These are phyloP conservation scores for Dillenia suffruticosa DNA, from an alignment of 164 flowering plant genomes.

Conservation along the genomic window DNA sequence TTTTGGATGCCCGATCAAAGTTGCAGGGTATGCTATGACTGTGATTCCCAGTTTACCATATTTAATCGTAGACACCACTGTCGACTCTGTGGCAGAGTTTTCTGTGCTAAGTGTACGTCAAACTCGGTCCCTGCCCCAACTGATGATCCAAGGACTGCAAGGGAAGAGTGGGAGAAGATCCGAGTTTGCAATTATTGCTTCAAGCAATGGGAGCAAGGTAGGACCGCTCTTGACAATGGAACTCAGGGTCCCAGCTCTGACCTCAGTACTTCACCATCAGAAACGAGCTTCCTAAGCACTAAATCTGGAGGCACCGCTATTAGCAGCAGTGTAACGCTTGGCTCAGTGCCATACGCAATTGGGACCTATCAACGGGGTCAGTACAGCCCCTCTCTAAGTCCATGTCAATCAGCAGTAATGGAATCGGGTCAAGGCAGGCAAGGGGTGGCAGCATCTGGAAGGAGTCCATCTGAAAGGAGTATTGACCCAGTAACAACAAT, in stretches of 20 bases:
- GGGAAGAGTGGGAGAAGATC: constrained; percentile 68
- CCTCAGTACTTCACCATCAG: constrained; percentile 62
- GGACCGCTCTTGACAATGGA: constrained; percentile 38
- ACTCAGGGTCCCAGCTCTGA: constrained; percentile 30
- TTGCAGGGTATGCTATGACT: constrained; percentile 92
- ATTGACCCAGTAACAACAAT: constrained; percentile 21
- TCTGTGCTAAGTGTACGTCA: constrained; percentile 85
- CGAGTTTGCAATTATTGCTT: constrained; percentile 86
- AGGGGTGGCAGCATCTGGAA: constrained; percentile 28
- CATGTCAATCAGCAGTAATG: constrained; percentile 33
- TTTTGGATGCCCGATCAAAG: constrained; percentile 99
- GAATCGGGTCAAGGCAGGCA: constrained; percentile 34
- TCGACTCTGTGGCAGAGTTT: constrained; percentile 84
- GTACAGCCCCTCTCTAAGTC: constrained; percentile 34
- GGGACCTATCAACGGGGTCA: constrained; percentile 49
- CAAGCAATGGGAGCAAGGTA: constrained; percentile 66
- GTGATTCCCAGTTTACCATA: constrained; percentile 79
- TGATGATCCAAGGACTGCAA: constrained; percentile 27
- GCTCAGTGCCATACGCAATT: constrained; percentile 47
- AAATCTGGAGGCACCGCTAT: constrained; percentile 56
- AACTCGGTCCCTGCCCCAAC: constrained; percentile 65
- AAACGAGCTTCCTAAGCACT: constrained; percentile 60
- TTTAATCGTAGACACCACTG: constrained; percentile 93
- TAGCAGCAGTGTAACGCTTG: constrained; percentile 48
- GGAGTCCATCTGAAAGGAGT: constrained; percentile 28